phyloP scores from a whole-genome alignment of 202 grass and related monocot species.

The Digitaria exilis region DNA sequence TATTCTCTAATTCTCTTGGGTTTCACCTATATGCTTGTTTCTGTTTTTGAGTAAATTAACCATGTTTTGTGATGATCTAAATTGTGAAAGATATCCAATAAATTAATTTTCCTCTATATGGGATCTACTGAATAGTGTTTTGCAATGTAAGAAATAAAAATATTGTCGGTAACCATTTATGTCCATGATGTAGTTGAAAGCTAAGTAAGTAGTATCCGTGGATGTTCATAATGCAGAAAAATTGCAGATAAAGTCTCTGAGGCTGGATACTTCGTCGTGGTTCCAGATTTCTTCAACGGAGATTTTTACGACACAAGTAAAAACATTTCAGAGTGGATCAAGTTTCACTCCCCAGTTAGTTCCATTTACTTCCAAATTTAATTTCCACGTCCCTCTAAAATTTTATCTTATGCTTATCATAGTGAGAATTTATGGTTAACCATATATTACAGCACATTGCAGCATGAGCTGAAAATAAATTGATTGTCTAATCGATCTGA shows the following conservation, averaged over 20 bases:
- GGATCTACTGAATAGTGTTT: not conserved
- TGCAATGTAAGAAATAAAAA: not conserved
- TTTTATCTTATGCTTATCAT: not conserved
- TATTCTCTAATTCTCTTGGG: not conserved
- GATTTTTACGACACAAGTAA: slow-evolving; percentile 15
- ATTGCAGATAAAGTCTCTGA: slow-evolving; percentile 47
- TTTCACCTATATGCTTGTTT: not conserved
- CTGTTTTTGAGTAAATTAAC: not conserved
- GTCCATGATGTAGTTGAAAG: not conserved
- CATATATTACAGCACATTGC: not conserved
- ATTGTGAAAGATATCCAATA: too few relatives aligned
- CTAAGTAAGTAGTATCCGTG: not conserved
- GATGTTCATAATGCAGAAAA: not conserved
- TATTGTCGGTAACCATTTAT: not conserved
- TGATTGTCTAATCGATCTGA: not conserved
- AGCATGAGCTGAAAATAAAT: not conserved
- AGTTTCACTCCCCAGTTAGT: slow-evolving; percentile 33
- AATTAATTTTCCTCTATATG: not conserved
- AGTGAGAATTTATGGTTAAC: not conserved
- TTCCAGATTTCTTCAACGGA: slow-evolving; percentile 46
- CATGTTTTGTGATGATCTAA: not conserved
- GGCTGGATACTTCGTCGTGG: slow-evolving; percentile 44
- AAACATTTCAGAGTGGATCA: slow-evolving; percentile 37
- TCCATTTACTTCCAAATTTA: not conserved
- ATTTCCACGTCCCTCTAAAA: not conserved